phyloP scores from a whole-genome alignment of 2,329 filamentous ascomycete genomes.

The Pyrenophora tritici-repentis region DNA sequence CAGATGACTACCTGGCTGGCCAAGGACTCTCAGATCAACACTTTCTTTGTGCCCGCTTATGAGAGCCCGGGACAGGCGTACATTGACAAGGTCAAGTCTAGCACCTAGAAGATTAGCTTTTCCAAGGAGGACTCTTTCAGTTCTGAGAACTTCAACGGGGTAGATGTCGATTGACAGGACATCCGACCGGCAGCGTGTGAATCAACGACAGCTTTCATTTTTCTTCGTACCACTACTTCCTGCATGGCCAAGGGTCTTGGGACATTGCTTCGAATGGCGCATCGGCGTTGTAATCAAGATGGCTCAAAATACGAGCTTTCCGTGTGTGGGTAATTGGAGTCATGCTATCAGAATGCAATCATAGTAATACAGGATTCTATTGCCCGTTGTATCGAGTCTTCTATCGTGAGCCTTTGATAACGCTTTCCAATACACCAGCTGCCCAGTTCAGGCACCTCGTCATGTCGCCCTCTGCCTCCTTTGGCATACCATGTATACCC shows the following conservation, averaged over 20 bases:
- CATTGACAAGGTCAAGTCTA: constrained; percentile 65
- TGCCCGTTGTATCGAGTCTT: not conserved
- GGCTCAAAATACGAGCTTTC: not conserved
- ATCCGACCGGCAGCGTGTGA: no score
- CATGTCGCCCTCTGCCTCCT: constrained; percentile 44
- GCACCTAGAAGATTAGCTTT: constrained; percentile 12
- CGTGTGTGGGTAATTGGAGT: not conserved
- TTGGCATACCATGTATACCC: constrained; percentile 48
- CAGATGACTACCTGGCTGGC: constrained; percentile 87
- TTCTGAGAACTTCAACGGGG: no score
- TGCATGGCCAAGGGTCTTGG: constrained; percentile 15
- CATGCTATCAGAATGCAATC: not conserved
- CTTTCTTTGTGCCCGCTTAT: constrained; percentile 79
- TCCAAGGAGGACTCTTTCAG: no score
- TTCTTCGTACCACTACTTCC: constrained; percentile 22
- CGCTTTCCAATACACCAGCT: constrained; percentile 27
- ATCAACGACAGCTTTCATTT: not conserved
- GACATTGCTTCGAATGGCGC: constrained; percentile 16
- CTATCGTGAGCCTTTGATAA: constrained; percentile 20
- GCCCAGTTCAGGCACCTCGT: constrained; percentile 40
- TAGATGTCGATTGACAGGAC: no score
- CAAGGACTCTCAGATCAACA: constrained; percentile 66
- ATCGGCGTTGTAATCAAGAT: constrained; percentile 13
- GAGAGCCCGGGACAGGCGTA: constrained; percentile 74
- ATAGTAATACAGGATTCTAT: constrained; percentile 11